These are phyloP conservation scores for Ostreobium quekettii DNA, from an alignment of 139 green algal species.

Conservation along the genomic window DNA sequence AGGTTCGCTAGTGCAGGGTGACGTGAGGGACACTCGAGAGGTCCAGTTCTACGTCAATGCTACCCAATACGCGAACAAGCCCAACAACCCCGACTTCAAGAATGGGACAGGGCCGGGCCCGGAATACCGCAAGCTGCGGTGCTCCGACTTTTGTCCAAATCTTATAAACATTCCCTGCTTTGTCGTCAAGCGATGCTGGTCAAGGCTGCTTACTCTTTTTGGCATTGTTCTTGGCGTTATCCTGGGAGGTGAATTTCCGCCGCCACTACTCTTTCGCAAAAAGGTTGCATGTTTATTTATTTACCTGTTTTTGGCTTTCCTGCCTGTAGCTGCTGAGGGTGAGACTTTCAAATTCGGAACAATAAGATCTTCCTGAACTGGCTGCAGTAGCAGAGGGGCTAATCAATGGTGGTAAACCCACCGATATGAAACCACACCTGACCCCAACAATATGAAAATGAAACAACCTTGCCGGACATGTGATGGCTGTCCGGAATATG, in stretches of 20 bases:
- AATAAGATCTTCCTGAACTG: too few species aligned
- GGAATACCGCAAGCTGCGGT: slow-evolving; percentile 1
- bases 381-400: too few species aligned
- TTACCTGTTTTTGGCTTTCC: too few species aligned
- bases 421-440: too few species aligned
- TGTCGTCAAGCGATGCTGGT: slow-evolving; percentile 35
- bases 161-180: slow-evolving; percentile 37
- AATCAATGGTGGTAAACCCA: too few species aligned
- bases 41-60: slow-evolving; percentile 55
- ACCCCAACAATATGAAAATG: too few species aligned
- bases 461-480: too few species aligned
- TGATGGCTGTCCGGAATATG: too few species aligned
- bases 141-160: slow-evolving; percentile 33
- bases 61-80: slow-evolving; percentile 32
- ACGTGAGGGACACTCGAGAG: slow-evolving; percentile 18
- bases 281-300: too few species aligned
- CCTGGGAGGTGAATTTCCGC: background rate
- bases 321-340: too few species aligned
- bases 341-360: too few species aligned
- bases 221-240: slow-evolving; percentile 10
- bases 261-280: too few species aligned
- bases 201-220: slow-evolving; percentile 16
- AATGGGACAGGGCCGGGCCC: slow-evolving; percentile 29
- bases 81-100: slow-evolving; percentile 26
- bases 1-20: slow-evolving; percentile 26